Evolutionary conservation across 306 rosid species (phyloP), one percentile per base, ranked within the genome.

Genomic region (Leucaena leucocephala): DNA sequence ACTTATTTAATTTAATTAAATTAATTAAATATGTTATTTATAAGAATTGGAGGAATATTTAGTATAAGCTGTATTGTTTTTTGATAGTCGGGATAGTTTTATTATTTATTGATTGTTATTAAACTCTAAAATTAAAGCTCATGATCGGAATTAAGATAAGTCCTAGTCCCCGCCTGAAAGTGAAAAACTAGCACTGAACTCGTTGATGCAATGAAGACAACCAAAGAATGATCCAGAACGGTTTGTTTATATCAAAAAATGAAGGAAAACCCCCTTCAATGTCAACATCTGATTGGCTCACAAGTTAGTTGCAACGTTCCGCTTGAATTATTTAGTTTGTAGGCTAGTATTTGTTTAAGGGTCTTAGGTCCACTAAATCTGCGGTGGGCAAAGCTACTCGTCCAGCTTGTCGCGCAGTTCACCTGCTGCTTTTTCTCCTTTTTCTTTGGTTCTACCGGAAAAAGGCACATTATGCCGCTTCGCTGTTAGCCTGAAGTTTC

Each of bases 331-430:
- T 68, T 68, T 21, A 68, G 19, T 12, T 68, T 21, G 38, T 22
- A 21, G 55, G 44, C 39, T 22, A 21, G 38, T 44, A 13, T 68
- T 44, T 44, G 73, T 43, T 68, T 44, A 21, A 21, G 44, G 36
- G 19, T 21, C 17, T 4, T 21, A 19, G n/a, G 44, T 68, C 34
- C 36, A 12, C n/a, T 19, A 44, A 19, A 43, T 43, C 19, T 19
- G 11, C 5, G 55, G 55, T 68, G 43, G 73, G 73, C 73, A 22
- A 55, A 43, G 55, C 73, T 42, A 68, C 55, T 22, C 55, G 55
- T 68, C 54, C 55, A 44, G 19, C 12, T 43, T 42, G 54, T 68
- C 36, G 54, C 7, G 54, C 73, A 68, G 55, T 8, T 44, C 55
- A 68, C 55, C 73, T 44, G 73, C 52, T 44, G 19, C 19, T 21